phyloP scores from a whole-genome alignment of 2,329 filamentous ascomycete genomes.

The Arachnomyces sp. region DNA sequence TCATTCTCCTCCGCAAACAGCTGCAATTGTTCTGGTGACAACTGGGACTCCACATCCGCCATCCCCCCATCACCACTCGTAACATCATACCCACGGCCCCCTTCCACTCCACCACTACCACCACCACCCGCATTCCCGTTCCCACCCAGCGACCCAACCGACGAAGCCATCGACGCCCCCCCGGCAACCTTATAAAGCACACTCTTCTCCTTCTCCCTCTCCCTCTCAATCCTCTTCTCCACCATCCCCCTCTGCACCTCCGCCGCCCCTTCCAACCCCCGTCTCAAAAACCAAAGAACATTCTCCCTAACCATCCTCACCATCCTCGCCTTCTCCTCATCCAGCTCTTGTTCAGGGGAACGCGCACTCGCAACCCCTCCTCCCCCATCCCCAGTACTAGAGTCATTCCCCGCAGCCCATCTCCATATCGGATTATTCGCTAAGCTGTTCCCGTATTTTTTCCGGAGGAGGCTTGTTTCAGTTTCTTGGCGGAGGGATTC shows the following conservation, averaged over 20 bases:
- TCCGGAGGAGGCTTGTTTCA: slow-evolving; percentile 59
- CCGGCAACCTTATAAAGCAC: slow-evolving; percentile 58
- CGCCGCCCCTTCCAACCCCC: slow-evolving; percentile 66
- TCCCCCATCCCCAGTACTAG: slow-evolving; percentile 24
- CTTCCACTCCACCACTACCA: slow-evolving; percentile 20
- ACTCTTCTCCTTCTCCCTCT: slow-evolving; percentile 83
- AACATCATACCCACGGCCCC: slow-evolving; percentile 11
- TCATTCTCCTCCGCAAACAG: slow-evolving; percentile 91
- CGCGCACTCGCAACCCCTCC: slow-evolving; percentile 37
- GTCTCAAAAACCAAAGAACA: slow-evolving; percentile 72
- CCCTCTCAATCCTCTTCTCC: slow-evolving; percentile 73
- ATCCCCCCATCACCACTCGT: slow-evolving; percentile 25
- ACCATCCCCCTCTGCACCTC: slow-evolving; percentile 84
- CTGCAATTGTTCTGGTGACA: slow-evolving; percentile 80
- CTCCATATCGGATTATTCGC: slow-evolving; percentile 49
- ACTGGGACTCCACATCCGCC: slow-evolving; percentile 44
- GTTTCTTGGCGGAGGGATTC: slow-evolving; percentile 75
- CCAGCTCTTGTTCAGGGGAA: slow-evolving; percentile 58
- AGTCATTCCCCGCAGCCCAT: slow-evolving; percentile 51
- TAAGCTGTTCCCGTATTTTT: slow-evolving; percentile 53
- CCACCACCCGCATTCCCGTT: slow-evolving; percentile 11
- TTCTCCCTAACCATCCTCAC: slow-evolving; percentile 67
- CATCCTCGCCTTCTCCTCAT: slow-evolving; percentile 62
- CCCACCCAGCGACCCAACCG: slow-evolving; percentile 12
- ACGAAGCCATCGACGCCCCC: slow-evolving; percentile 7